Conservation (phyloP, 331 rosid species). For the Stylosanthes scabra region DNA sequence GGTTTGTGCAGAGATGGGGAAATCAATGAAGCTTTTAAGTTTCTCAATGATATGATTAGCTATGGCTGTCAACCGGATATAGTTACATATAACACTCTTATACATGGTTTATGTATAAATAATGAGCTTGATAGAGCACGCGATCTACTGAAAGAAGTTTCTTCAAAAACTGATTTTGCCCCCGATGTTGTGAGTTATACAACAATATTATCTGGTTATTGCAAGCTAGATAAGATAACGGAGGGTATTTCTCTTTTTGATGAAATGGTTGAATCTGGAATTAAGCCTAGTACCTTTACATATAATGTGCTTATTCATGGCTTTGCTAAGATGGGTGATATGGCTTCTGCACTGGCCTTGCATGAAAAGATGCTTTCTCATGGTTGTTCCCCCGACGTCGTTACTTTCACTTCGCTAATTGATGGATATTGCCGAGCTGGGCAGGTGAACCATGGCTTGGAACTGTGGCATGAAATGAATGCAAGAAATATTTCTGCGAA, state of each 20-base stretch:
- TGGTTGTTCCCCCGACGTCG: constrained; percentile 62
- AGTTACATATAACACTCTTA: constrained; percentile 65
- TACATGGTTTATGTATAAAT: constrained; percentile 51
- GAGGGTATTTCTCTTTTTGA: constrained; percentile 42
- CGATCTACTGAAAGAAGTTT: neutral
- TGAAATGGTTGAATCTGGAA: constrained; percentile 56
- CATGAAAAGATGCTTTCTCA: constrained; percentile 55
- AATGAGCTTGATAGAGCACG: neutral
- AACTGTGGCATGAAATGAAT: constrained; percentile 71
- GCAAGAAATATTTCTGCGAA: constrained; percentile 49
- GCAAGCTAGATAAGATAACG: neutral
- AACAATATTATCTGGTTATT: neutral
- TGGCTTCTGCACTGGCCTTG: constrained; percentile 56
- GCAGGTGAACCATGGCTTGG: constrained; percentile 52
- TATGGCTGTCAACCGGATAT: constrained; percentile 66
- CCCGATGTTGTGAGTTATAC: neutral
- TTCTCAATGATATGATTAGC: constrained; percentile 57
- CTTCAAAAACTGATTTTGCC: neutral
- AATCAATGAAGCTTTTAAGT: constrained; percentile 53
- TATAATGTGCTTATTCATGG: constrained; percentile 77
- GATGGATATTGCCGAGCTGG: constrained; percentile 65
- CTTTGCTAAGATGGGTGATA: constrained; percentile 61
- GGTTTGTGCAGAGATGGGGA: constrained; percentile 63
- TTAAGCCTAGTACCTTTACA: constrained; percentile 60
- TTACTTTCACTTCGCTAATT: constrained; percentile 69